Conservation (phyloP, 2,329 filamentous ascomycete genomes). For the Paraphaeosphaeria minitans region DNA sequence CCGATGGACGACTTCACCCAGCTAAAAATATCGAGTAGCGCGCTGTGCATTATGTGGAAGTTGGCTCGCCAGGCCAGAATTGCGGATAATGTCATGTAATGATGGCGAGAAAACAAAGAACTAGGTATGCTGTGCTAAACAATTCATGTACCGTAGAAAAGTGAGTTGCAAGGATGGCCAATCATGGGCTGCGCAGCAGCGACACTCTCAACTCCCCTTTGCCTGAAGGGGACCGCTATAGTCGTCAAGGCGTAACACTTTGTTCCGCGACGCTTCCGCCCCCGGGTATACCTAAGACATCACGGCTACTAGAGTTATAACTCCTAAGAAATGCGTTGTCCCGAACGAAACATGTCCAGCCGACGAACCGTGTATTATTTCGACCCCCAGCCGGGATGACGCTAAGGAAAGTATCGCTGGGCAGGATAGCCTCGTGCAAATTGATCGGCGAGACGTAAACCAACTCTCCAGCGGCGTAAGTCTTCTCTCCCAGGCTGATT, state of each 20-base stretch:
- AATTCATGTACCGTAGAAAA: too few species aligned
- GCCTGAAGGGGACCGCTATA: slow-evolving; percentile 20
- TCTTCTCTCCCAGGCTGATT: slow-evolving; percentile 18
- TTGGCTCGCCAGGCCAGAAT: slow-evolving; percentile 16
- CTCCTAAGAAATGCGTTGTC: slow-evolving; percentile 10
- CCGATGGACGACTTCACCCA: background rate
- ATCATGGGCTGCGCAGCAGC: slow-evolving; percentile 23
- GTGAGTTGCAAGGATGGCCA: background rate
- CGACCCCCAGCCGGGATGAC: slow-evolving; percentile 21
- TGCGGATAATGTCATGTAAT: slow-evolving; percentile 1
- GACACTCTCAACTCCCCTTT: slow-evolving; percentile 17
- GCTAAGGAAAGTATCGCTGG: slow-evolving; percentile 33
- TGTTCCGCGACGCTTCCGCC: slow-evolving; percentile 13
- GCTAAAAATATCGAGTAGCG: slow-evolving; percentile 11
- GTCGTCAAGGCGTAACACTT: slow-evolving; percentile 20
- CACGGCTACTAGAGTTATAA: slow-evolving; percentile 21
- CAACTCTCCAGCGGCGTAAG: slow-evolving; percentile 40
- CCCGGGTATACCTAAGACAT: slow-evolving; percentile 8
- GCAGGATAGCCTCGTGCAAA: slow-evolving; percentile 47
- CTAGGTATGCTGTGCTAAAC: background rate
- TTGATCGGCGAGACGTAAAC: slow-evolving; percentile 47
- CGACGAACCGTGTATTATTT: slow-evolving; percentile 13
- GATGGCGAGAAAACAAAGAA: background rate
- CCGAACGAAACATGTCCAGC: slow-evolving; percentile 10
- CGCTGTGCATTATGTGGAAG: slow-evolving; percentile 9